phyloP scores from a whole-genome alignment of 2,329 filamentous ascomycete species.

The Emergomyces africanus region DNA sequence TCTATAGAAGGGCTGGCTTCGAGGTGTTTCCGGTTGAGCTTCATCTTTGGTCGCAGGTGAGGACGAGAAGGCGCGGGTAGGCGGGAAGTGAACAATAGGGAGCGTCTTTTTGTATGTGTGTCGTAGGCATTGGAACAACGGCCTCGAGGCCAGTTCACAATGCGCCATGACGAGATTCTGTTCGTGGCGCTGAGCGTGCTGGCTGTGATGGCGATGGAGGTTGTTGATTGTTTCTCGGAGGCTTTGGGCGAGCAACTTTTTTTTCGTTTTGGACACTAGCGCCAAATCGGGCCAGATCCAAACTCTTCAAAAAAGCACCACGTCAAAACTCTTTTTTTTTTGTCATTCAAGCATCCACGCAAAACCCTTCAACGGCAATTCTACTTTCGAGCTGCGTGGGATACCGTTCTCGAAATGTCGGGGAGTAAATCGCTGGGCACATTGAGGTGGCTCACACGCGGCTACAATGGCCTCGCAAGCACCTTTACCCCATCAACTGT shows the following conservation, averaged over 20 bases:
- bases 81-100: slow-evolving; percentile 22
- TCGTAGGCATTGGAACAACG: slow-evolving; percentile 30
- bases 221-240: slow-evolving; percentile 10
- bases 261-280: slow-evolving; percentile 9
- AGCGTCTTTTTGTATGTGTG: slow-evolving; percentile 23
- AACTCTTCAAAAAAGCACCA: slow-evolving; percentile 4
- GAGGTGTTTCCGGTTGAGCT: slow-evolving; percentile 26
- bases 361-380: not conserved
- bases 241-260: slow-evolving; percentile 5
- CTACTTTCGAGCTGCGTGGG: not conserved
- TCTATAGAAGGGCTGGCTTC: slow-evolving; percentile 30
- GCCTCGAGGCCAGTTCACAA: slow-evolving; percentile 31
- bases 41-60: slow-evolving; percentile 33
- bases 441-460: slow-evolving; percentile 27
- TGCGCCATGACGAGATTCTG: slow-evolving; percentile 23
- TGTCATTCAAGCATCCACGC: not conserved
- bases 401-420: slow-evolving; percentile 19
- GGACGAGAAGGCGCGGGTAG: slow-evolving; percentile 37
- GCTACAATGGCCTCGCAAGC: slow-evolving; percentile 14
- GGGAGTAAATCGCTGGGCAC: slow-evolving; percentile 24
- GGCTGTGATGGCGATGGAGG: slow-evolving; percentile 8
- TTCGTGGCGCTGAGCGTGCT: slow-evolving; percentile 5
- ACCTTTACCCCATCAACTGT: slow-evolving; percentile 4
- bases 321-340: not conserved
- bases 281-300: slow-evolving; percentile 8